Conservation (phyloP, 116 monocot genomes). For the Cymodocea nodosa region DNA sequence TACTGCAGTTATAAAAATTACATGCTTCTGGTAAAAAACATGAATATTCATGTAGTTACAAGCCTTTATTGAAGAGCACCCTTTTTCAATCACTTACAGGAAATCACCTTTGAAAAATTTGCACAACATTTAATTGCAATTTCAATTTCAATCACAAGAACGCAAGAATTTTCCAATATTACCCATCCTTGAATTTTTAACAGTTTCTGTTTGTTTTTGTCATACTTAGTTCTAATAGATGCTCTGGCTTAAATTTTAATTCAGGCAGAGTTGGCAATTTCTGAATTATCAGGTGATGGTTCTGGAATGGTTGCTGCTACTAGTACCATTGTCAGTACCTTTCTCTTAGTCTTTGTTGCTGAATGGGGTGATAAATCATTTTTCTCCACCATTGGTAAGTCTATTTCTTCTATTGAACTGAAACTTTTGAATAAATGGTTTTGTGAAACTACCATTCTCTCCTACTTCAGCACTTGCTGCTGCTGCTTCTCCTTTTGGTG, state of each 20-base stretch:
- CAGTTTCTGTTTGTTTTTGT: too few relatives aligned
- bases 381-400: slow-evolving; percentile 85
- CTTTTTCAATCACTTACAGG: background rate
- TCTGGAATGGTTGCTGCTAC: slow-evolving; percentile 70
- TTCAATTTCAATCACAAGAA: too few relatives aligned
- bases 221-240: background rate
- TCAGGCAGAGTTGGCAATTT: slow-evolving; percentile 80
- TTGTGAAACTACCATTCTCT: slow-evolving; percentile 4
- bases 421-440: background rate
- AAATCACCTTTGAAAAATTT: background rate
- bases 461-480: slow-evolving; percentile 74
- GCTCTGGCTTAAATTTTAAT: background rate
- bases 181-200: too few relatives aligned
- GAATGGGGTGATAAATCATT: slow-evolving; percentile 99
- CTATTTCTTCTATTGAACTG: background rate
- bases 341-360: slow-evolving; percentile 90
- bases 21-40: too few relatives aligned
- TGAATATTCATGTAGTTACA: too few relatives aligned
- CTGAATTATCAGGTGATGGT: slow-evolving; percentile 69
- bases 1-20: too few relatives aligned
- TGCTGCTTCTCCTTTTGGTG: slow-evolving; percentile 91
- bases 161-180: too few relatives aligned
- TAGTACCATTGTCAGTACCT: slow-evolving; percentile 75
- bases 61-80: too few relatives aligned
- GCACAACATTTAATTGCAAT: background rate